Evolutionary conservation across 352 stramenopile species (phyloP).

Genomic region (Pythium aristosporum): DNA sequence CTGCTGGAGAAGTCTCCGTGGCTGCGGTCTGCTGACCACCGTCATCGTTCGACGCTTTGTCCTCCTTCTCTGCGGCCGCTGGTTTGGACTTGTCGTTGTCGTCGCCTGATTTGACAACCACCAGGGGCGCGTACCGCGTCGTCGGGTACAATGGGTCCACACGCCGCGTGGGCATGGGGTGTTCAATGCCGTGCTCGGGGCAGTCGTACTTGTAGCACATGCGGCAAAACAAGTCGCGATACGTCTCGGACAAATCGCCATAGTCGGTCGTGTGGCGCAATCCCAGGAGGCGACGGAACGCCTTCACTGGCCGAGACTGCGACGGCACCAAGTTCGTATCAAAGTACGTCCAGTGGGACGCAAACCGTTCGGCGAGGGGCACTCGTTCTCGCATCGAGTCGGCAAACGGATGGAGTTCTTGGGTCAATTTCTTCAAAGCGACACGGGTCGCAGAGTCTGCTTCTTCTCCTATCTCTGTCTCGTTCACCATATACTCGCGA

Average conservation of each 20-base stretch:
- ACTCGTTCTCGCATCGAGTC: background rate
- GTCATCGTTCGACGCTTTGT: background rate
- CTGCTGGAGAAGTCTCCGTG: no score
- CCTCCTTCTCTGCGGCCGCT: background rate
- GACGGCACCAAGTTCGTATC: conserved; percentile 53
- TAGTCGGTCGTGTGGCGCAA: conserved; percentile 64
- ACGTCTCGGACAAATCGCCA: conserved; percentile 76
- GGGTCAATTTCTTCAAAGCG: conserved; percentile 39
- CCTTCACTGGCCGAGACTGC: conserved; percentile 6
- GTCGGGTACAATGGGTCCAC: conserved; percentile 63
- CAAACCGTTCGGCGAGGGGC: conserved; percentile 42
- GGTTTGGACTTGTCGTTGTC: background rate
- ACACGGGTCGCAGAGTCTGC: conserved; percentile 18
- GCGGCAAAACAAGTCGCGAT: conserved; percentile 90
- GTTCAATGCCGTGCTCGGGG: conserved; percentile 86
- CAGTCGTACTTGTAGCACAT: conserved; percentile 94
- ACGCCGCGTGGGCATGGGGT: conserved; percentile 54
- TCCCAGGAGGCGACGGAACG: conserved; percentile 37
- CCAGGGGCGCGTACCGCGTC: conserved; percentile 39
- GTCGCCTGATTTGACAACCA: background rate
- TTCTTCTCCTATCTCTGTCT: background rate
- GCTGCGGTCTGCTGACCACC: no score
- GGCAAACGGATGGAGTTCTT: conserved; percentile 26
- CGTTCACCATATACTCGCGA: conserved; percentile 7
- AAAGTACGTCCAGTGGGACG: conserved; percentile 58